These are phyloP conservation scores for Populus hybrid DNA, from an alignment of 441 rosid genomes.

Conservation along the genomic window DNA sequence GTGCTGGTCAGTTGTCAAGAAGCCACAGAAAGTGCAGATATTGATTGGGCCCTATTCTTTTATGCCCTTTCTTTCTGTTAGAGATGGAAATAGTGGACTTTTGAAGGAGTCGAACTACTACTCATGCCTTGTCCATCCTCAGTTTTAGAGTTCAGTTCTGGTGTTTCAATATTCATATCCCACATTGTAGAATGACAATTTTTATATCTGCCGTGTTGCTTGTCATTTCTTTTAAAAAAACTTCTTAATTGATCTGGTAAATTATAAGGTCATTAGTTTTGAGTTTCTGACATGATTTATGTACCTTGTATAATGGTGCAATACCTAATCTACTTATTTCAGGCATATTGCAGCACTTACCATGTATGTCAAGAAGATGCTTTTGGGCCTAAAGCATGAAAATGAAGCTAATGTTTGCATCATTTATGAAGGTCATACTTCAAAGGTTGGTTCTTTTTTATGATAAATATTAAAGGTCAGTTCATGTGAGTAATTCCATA, in stretches of 20 bases:
- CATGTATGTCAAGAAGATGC: constrained; percentile 58
- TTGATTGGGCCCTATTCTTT: background rate
- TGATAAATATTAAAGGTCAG: background rate
- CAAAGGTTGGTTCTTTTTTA: background rate
- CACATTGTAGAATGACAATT: too few relatives aligned
- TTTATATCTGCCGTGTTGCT: too few relatives aligned
- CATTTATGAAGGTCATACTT: constrained; percentile 49
- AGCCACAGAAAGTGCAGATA: background rate
- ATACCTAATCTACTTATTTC: background rate
- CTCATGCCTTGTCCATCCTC: too few relatives aligned
- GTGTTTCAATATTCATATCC: too few relatives aligned
- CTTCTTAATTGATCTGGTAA: too few relatives aligned
- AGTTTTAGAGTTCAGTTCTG: too few relatives aligned
- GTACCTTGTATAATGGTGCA: background rate
- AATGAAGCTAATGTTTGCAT: constrained; percentile 63
- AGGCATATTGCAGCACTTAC: constrained; percentile 84
- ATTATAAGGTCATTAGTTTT: too few relatives aligned
- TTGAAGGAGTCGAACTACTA: too few relatives aligned
- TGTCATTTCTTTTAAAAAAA: too few relatives aligned
- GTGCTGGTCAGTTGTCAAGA: background rate
- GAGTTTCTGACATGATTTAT: too few relatives aligned
- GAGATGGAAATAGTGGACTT: too few relatives aligned
- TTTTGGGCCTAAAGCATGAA: constrained; percentile 60
- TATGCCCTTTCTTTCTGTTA: background rate
- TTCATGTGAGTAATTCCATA: too few relatives aligned